These are phyloP conservation scores for Pleurotus djamor DNA, from an alignment of 768 basidiomycete species.

Conservation along the genomic window DNA sequence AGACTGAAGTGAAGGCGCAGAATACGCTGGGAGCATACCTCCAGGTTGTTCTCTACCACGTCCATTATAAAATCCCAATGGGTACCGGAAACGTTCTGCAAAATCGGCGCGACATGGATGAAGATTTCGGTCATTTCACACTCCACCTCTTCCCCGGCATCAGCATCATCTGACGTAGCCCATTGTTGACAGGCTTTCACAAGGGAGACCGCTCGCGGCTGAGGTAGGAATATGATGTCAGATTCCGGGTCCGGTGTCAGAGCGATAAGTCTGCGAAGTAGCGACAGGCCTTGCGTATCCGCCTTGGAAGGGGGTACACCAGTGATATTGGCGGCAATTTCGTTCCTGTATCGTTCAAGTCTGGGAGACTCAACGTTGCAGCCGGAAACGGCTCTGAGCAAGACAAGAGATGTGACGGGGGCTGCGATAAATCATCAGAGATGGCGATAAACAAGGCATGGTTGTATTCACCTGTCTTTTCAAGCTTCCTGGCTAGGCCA, in stretches of 20 bases:
- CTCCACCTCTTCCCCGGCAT: constrained; percentile 77
- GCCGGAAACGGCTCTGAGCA: constrained; percentile 59
- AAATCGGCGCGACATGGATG: constrained; percentile 74
- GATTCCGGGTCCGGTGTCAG: constrained; percentile 78
- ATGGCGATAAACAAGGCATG: background rate
- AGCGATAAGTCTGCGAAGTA: constrained; percentile 67
- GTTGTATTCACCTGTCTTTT: constrained; percentile 52
- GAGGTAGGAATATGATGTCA: constrained; percentile 80
- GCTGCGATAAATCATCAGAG: constrained; percentile 37
- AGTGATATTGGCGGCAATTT: constrained; percentile 79
- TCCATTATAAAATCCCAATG: constrained; percentile 97
- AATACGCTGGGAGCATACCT: constrained; percentile 45
- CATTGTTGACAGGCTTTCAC: constrained; percentile 85
- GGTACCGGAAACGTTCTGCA: constrained; percentile 81
- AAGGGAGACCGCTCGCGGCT: constrained; percentile 82
- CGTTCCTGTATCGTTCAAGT: constrained; percentile 83
- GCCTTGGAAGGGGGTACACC: constrained; percentile 63
- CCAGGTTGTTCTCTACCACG: constrained; percentile 82
- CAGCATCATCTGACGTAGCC: constrained; percentile 57
- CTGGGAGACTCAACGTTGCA: constrained; percentile 67
- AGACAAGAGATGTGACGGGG: constrained; percentile 64
- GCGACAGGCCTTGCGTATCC: constrained; percentile 66
- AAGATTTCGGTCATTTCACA: constrained; percentile 75
- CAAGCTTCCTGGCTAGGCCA: constrained; percentile 58
- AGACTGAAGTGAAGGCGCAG: background rate